Percentiles rank a stretch among this genome's conserved stretches.
Evolutionary conservation across 768 basidiomycete species (phyloP).

Genomic region (Imleria badia): DNA sequence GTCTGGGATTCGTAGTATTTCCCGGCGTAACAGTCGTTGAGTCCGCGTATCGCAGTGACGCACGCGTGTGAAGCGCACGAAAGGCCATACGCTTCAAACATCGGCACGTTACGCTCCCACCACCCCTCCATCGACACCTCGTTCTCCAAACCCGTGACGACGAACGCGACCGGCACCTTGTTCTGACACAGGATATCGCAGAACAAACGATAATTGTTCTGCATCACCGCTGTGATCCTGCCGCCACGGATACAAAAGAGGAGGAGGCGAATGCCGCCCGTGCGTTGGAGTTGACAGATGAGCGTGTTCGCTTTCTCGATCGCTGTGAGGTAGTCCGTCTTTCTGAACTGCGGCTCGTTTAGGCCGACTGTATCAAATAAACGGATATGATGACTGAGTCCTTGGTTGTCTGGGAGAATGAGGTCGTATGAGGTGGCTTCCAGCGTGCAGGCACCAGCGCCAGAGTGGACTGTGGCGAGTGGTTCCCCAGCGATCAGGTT

Average conservation of each 20-base stretch:
- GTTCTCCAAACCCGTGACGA: conserved; percentile 35
- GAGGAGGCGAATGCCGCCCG: conserved; percentile 33
- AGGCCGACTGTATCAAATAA: conserved; percentile 37
- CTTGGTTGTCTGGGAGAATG: conserved; percentile 18
- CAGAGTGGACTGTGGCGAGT: conserved; percentile 29
- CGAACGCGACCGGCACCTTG: conserved; percentile 31
- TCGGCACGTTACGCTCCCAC: conserved; percentile 33
- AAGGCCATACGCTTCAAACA: conserved; percentile 29
- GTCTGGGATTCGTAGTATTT: conserved; percentile 36
- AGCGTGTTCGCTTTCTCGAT: conserved; percentile 35
- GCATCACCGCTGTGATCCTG: conserved; percentile 29
- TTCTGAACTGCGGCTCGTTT: conserved; percentile 24
- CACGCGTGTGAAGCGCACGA: conserved; percentile 37
- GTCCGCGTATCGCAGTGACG: conserved; percentile 36
- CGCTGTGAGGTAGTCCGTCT: conserved; percentile 27
- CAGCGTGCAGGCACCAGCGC: conserved; percentile 38
- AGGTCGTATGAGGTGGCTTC: conserved; percentile 26
- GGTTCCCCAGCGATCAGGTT: conserved; percentile 36
- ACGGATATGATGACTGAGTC: conserved; percentile 20
- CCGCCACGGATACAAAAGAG: conserved; percentile 36
- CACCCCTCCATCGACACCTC: conserved; percentile 33
- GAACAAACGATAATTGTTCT: conserved; percentile 34
- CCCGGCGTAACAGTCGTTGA: conserved; percentile 18
- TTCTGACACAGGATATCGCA: conserved; percentile 31
- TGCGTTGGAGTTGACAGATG: conserved; percentile 32